These are phyloP conservation scores for Acorus gramineus DNA, from an alignment of 106 monocot genomes.

Conservation along the genomic window DNA sequence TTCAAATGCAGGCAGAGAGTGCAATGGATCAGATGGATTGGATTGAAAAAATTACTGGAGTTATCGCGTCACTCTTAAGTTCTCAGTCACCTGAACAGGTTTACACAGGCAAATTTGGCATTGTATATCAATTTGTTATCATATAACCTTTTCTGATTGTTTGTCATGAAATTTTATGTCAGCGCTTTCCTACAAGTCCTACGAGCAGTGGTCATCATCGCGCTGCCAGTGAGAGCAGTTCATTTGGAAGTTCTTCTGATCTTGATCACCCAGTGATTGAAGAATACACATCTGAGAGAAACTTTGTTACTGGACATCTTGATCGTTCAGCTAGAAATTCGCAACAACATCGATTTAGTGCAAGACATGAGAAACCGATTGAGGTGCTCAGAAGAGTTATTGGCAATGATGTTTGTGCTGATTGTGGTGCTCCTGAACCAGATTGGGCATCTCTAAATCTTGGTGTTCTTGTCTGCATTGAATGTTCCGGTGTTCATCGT, in stretches of 20 bases:
- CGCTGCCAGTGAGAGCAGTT: constrained; percentile 57
- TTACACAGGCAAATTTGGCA: neutral
- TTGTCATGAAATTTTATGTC: constrained; percentile 13
- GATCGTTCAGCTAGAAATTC: constrained; percentile 44
- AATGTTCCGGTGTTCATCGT: constrained; percentile 96
- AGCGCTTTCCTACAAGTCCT: constrained; percentile 57
- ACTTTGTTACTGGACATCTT: constrained; percentile 25
- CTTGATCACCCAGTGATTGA: constrained; percentile 52
- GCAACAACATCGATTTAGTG: constrained; percentile 36
- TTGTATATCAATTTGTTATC: constrained; percentile 1
- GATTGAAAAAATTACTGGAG: constrained; percentile 99
- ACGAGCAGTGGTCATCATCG: constrained; percentile 30
- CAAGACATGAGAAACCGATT: constrained; percentile 73
- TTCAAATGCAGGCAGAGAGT: constrained; percentile 73
- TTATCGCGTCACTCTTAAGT: constrained; percentile 92
- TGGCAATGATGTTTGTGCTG: constrained; percentile 89
- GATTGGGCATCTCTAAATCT: constrained; percentile 99
- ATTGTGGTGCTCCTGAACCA: constrained; percentile 81
- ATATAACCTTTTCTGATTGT: neutral
- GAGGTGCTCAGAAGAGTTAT: constrained; percentile 63
- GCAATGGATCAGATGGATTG: constrained; percentile 99
- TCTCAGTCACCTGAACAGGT: constrained; percentile 96
- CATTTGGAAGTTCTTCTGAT: constrained; percentile 69
- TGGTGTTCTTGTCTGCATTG: constrained; percentile 95
- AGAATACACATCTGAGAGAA: constrained; percentile 47